Evolutionary conservation across 495 filamentous ascomycete species (phyloP), one percentile per base, ranked within the genome.

Genomic region (Xylaria telfairii): DNA sequence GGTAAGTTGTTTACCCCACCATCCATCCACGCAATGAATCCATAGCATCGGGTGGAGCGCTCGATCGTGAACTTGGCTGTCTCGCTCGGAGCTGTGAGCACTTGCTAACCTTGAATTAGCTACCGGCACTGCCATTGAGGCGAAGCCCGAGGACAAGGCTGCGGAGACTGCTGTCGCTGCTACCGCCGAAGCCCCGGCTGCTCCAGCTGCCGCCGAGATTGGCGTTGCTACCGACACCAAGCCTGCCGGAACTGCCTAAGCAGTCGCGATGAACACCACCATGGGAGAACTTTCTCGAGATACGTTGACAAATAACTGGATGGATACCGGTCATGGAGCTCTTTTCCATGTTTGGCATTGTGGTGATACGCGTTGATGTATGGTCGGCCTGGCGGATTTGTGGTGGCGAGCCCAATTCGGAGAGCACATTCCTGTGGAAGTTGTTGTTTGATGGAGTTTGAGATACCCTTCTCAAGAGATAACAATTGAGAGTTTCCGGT

Each of bases 131-230:
- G 41, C 73, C 5, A 56, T 66, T 28, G 68, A 66, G 60, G 69
- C 59, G 61, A 71, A 70, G 69, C 62, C 83, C 74, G 72, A 87
- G 71, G 71, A 84, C 74, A 68, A 80, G 74, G 61, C 69, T n/a
- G 72, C 70, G 7, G 70, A 70, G 42, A 62, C 77, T 47, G 70
- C 75, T 60, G 41, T 39, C 28, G 65, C 75, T 34, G 47, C 71
- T 49, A 24, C 72, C 47, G 56, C 67, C 47, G 72, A 73, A 56
- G 73, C 67, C 12, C 72, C 78, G n/a, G 77, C 74, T 54, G 73
- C 76, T 12, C 72, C 78, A 13, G 77, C 74, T 60, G 73, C 75
- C 30, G 61, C 70, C 56, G 70, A 70, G 15, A 53, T 60, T 42
- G 69, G 63, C 41, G 60, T 69, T 15, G 68, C 73, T 17, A 67